Evolutionary conservation across 768 basidiomycete species (phyloP), one percentile per base, ranked within the genome.

Genomic region (Pulveroboletus sp.): DNA sequence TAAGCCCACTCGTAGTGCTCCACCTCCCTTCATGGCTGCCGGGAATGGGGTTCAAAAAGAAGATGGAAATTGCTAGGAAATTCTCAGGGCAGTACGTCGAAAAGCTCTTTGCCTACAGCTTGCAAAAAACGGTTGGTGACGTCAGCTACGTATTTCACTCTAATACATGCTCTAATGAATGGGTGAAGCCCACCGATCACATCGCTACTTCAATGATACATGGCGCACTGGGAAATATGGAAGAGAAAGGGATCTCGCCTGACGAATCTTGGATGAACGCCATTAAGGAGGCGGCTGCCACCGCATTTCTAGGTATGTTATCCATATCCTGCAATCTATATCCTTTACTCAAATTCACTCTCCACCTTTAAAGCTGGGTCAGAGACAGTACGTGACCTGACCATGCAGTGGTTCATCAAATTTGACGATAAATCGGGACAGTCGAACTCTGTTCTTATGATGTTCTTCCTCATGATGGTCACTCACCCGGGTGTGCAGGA

Each of bases 21-120:
- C 4, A 37, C 14, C 27, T 56, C 2, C 47, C 54, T 0, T 45
- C 52, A 2, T 58, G 56, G 56, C 17, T 58, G 19, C 56, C 56
- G 0, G 47, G 56, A 0, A 58, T 58, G 51, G 43, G 47, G 8
- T 58, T 50, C 12, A 58, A 54, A 32, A 43, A 16, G 14, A 19
- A 39, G 2, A 36, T 47, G 36, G 45, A 31, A 2, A n/a, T 12
- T 0, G 40, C 56, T 6, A 32, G 35, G 14, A 23, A 16, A 3
- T 8, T 50, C 21, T 24, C 36, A 4, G 16, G 11, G 21, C 36
- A 35, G 6, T 58, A 41, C 27, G 21, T 59, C 6, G 45, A 58
- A n/a, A 14, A 17, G 1, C 42, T 39, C 4, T 53, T 53, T 17
- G 25, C 40, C 2, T 16, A 47, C 11, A 33, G 43, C 14, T 17